These are phyloP conservation scores for Arabis hirsuta DNA, from an alignment of 345 rosid genomes.

Conservation along the genomic window DNA sequence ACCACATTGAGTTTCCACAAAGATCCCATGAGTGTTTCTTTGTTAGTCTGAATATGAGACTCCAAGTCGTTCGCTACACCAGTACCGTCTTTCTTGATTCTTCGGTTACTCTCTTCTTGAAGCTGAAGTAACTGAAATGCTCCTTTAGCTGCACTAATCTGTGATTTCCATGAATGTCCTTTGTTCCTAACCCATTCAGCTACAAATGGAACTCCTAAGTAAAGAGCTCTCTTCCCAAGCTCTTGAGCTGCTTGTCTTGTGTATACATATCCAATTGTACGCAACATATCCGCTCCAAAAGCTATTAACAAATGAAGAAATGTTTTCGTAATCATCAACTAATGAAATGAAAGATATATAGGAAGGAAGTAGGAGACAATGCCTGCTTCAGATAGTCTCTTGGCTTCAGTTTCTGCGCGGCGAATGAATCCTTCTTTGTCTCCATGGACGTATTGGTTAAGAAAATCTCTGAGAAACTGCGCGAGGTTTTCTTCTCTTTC, in stretches of 20 bases:
- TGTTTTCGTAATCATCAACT: neutral
- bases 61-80: constrained; percentile 66
- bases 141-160: constrained; percentile 98
- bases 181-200: constrained; percentile 99
- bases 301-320: constrained; percentile 50
- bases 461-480: constrained; percentile 62
- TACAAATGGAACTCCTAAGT: constrained; percentile 88
- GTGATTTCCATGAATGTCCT: constrained; percentile 92
- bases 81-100: constrained; percentile 64
- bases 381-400: constrained; percentile 87
- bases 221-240: constrained; percentile 85
- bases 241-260: constrained; percentile 93
- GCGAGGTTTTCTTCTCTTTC: constrained; percentile 97
- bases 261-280: constrained; percentile 87
- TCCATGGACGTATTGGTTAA: constrained; percentile 74
- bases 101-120: constrained; percentile 75
- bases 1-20: constrained; percentile 89
- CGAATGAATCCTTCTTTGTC: constrained; percentile 71
- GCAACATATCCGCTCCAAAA: constrained; percentile 88
- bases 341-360: neutral
- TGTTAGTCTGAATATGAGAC: constrained; percentile 69
- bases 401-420: constrained; percentile 80
- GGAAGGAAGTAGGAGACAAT: constrained; percentile 12
- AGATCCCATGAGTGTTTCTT: constrained; percentile 78
- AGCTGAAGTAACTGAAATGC: constrained; percentile 90